Base-by-base conservation (phyloP, 2,329 filamentous ascomycete species). In the Cladosporium austrohemisphaericum region DNA sequence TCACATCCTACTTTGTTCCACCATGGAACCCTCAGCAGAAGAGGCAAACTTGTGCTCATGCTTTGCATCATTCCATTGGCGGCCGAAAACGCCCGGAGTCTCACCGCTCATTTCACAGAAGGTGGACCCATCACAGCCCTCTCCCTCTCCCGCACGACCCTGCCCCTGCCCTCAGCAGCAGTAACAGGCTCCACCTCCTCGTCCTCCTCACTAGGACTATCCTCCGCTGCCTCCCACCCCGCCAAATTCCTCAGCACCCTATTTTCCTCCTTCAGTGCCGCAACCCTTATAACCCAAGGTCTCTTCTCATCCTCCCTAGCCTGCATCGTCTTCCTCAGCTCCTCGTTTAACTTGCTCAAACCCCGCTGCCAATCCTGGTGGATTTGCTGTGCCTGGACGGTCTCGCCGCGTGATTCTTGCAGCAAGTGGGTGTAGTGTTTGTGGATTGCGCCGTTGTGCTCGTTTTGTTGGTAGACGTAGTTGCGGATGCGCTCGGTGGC, bases 331-430 rank as follows among this genome's bases (percentile, higher is more conserved):
- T 55, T 52, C 19, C 71, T 59, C 10, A 73, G 67, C 23, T 65
- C 67, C 37, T 72, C 70, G 4, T 70, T 70, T 19, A 76, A 64
- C 4, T 71, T 57, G 6, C 66, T 62, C 49, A 76, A 51, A 1
- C 71, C 67, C 3, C 71, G 70, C 57, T 77, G 74, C 73, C 74
- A 76, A 37, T 70, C 69, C 41, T 72, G 69, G 50, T 76, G 73
- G 50, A 71, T 71, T 16, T 76, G 59, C 32, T 75, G 65, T 46
- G 75, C 60, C 45, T 74, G 67, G 52, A 76, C 66, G 33, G 68
- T 71, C 36, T 71, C 70, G 9, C 62, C 63, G 36, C 74, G 68
- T 28, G 71, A 68, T 35, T 68, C 59, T 19, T 73, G 66, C 9
- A 76, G 62, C 5, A 76, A 64, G 1, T 55, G 53, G 16, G 70